A percentile compares a stretch with the other conserved stretches of the same genome.
These are phyloP conservation scores for Fusarium paranaense DNA, from an alignment of 2,329 filamentous ascomycete genomes.

Conservation along the genomic window DNA sequence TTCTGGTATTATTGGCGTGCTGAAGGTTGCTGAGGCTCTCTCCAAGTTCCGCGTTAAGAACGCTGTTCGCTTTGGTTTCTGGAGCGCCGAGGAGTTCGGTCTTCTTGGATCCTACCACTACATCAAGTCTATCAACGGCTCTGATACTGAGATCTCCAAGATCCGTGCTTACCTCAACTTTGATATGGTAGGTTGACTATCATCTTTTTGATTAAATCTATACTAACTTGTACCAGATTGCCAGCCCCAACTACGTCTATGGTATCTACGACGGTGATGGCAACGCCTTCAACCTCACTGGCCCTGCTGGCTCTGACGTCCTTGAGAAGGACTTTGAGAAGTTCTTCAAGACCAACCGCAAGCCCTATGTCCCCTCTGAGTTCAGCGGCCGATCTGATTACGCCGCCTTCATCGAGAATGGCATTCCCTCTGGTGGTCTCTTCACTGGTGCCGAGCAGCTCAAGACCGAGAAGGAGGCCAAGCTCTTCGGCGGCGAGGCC, in stretches of 20 bases:
- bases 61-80: slow-evolving; percentile 62
- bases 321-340: slow-evolving; percentile 69
- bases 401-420: slow-evolving; percentile 73
- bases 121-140: slow-evolving; percentile 54
- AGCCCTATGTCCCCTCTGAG: slow-evolving; percentile 67
- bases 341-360: slow-evolving; percentile 61
- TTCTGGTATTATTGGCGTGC: slow-evolving; percentile 61
- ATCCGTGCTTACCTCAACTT: slow-evolving; percentile 68
- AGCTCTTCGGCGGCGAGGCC: slow-evolving; percentile 71
- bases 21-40: slow-evolving; percentile 59
- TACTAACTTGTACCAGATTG: slow-evolving; percentile 47
- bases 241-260: slow-evolving; percentile 62
- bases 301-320: slow-evolving; percentile 68
- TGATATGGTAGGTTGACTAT: slow-evolving; percentile 59
- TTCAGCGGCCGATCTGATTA: slow-evolving; percentile 78
- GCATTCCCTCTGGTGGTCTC: slow-evolving; percentile 75
- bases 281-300: slow-evolving; percentile 67
- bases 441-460: slow-evolving; percentile 75
- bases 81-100: slow-evolving; percentile 65
- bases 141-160: slow-evolving; percentile 60
- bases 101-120: slow-evolving; percentile 63
- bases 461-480: slow-evolving; percentile 70
- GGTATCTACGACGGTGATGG: slow-evolving; percentile 71
- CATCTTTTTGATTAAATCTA: rapidly evolving
- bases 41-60: slow-evolving; percentile 59